Conservation (phyloP, 2,329 filamentous ascomycete genomes). For the Monilinia aucupariae region DNA sequence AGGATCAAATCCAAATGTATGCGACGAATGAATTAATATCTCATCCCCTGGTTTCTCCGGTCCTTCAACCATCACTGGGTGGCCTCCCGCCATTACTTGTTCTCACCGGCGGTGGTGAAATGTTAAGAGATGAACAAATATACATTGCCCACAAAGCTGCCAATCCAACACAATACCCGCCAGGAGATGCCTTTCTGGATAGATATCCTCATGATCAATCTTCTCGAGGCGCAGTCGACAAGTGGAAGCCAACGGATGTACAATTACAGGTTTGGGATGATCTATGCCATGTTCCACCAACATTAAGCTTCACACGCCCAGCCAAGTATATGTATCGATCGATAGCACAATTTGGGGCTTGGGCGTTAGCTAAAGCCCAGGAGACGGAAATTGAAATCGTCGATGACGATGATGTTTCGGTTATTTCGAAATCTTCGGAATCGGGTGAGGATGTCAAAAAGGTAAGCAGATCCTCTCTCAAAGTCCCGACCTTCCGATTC, state of each 20-base stretch:
- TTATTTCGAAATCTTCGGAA: slow-evolving; percentile 58
- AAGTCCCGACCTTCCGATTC: not conserved
- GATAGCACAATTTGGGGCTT: slow-evolving; percentile 87
- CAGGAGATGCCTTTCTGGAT: slow-evolving; percentile 57
- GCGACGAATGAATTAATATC: slow-evolving; percentile 78
- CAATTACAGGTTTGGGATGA: slow-evolving; percentile 96
- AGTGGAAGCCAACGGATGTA: slow-evolving; percentile 79
- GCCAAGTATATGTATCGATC: slow-evolving; percentile 95
- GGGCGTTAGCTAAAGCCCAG: slow-evolving; percentile 80
- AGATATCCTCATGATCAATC: slow-evolving; percentile 52
- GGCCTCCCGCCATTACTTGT: slow-evolving; percentile 84
- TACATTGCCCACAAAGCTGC: slow-evolving; percentile 94
- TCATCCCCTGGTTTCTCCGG: slow-evolving; percentile 85
- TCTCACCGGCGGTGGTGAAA: slow-evolving; percentile 80
- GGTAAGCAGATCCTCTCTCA: not conserved
- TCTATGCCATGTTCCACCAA: slow-evolving; percentile 85
- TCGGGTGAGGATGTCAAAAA: slow-evolving; percentile 27
- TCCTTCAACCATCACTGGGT: slow-evolving; percentile 81
- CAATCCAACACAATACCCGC: slow-evolving; percentile 71
- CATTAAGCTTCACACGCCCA: slow-evolving; percentile 90
- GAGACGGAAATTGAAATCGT: slow-evolving; percentile 72
- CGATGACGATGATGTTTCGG: slow-evolving; percentile 70
- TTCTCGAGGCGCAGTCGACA: slow-evolving; percentile 48
- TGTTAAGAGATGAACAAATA: slow-evolving; percentile 89
- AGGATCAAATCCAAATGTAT: slow-evolving; percentile 87